phyloP scores from a whole-genome alignment of 1,139 yeast species.

The Debaryomycetaceae sp. region DNA sequence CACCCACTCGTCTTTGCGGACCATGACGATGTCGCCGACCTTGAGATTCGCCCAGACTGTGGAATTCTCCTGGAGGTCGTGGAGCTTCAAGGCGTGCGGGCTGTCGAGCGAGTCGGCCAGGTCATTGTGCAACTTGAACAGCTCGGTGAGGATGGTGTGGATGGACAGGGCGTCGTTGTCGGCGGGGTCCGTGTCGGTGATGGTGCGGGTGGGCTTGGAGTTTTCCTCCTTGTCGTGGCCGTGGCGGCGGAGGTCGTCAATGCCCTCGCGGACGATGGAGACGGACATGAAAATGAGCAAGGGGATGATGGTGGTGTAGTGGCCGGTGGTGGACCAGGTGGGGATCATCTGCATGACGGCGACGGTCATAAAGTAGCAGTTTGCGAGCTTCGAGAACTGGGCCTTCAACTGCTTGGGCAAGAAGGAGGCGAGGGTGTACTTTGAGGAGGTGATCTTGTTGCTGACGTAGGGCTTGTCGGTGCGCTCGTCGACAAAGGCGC shows the following conservation, averaged over 20 bases:
- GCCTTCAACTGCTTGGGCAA: constrained; percentile 82
- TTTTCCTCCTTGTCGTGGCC: constrained; percentile 80
- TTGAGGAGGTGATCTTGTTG: constrained; percentile 75
- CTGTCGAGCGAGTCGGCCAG: constrained; percentile 9
- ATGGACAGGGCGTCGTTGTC: constrained; percentile 28
- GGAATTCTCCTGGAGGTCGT: constrained; percentile 23
- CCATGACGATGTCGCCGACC: constrained; percentile 74
- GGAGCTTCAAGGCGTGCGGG: constrained; percentile 17
- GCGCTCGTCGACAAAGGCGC: constrained; percentile 53
- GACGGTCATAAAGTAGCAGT: constrained; percentile 73
- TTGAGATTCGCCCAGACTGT: constrained; percentile 63
- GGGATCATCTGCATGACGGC: constrained; percentile 95
- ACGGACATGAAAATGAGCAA: constrained; percentile 78
- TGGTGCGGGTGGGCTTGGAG: constrained; percentile 40
- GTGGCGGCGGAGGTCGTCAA: constrained; percentile 85
- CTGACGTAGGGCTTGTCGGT: constrained; percentile 49
- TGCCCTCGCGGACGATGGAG: constrained; percentile 87
- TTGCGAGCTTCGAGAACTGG: constrained; percentile 88
- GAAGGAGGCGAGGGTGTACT: constrained; percentile 72
- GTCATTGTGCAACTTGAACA: not conserved
- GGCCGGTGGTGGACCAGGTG: constrained; percentile 95
- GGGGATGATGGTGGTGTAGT: constrained; percentile 90
- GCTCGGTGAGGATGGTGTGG: constrained; percentile 25
- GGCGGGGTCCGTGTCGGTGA: constrained; percentile 18
- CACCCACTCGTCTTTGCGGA: constrained; percentile 77